Evolutionary conservation across 2,329 filamentous ascomycete genomes (phyloP), one percentile per base, ranked within the genome.

Genomic region (Pezicula radicicola): DNA sequence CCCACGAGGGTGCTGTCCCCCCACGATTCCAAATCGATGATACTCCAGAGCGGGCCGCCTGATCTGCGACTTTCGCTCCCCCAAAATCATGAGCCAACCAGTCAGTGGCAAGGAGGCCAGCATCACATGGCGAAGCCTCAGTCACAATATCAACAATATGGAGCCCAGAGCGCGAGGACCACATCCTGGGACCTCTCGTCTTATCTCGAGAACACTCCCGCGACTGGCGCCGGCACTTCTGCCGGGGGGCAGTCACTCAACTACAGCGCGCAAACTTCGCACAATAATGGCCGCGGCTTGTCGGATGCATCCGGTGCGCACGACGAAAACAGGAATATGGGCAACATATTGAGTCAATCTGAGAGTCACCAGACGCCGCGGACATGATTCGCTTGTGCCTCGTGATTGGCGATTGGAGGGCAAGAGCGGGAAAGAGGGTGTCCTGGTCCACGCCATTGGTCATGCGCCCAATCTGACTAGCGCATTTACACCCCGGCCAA

Each of bases 121-220:
- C 63, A 66, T 58, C 64, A 65, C 56, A 60, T 64, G 62, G 55
- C 60, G 50, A 48, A 39, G 8, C 49, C 56, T 35, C 59, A 61
- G 44, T 53, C 56, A n/a, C 61, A 60, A 46, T 60, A 61, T 41
- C 54, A 58, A 37, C 52, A 52, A 35, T 46, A 61, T 37, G 52
- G 56, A 8, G 56, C 51, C 37, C 54, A 55, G 39, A 57, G 54
- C 48, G 50, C 44, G 50, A 60, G 65, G 47, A 33, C 30, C 30
- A 45, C 52, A 51, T 59, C 63, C 42, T 68, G 66, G 65, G 66
- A 68, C 50, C 64, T 68, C 52, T 55, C 63, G 21, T 58, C 52
- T 27, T 68, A 66, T 58, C 60, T 66, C 41, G 64, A 67, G n/a
- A 54, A 57, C 45, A 59, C 51, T 49, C 51, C 61, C 46, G 60